Evolutionary conservation across 176 grass and related monocot genomes (phyloP), one percentile per base, ranked within the genome.

Genomic region (Aegilops bicornis): DNA sequence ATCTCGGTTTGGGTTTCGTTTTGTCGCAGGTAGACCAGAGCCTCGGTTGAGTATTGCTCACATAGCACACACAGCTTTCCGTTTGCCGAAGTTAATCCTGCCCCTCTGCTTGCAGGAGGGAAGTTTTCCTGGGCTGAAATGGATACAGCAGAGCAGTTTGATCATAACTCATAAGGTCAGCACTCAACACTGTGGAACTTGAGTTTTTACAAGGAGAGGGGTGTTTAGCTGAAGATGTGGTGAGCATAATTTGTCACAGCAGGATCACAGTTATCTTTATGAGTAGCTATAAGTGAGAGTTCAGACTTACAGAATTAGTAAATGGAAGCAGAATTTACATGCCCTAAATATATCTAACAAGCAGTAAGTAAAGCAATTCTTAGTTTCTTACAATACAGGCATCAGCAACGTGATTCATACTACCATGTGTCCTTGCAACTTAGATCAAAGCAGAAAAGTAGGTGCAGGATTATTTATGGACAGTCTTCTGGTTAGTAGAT

Each of bases 1-100:
- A 92, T 82, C 64, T 95, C 93, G 25, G 74, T 67, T 52, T 92
- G 67, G 17, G 93, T 95, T 67, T 95, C 90, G 0, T 95, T 92
- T 86, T 90, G 85, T 54, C 17, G 52, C n/a, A 95, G 90, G 77
- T 87, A 95, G 78, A 80, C 5, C 19, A 92, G 45, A 35, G 85
- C 86, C 78, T 87, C 78, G 25, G 79, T 36, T 48, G 88, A 92
- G 82, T 88, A 95, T 30, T 84, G 85, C 84, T 95, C 90, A 36
- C 90, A 95, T 73, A 95, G 66, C 48, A 79, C 85, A 88, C 93
- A 95, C 6, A 92, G 7, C 23, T 86, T 85, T 88, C 69, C 86
- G 56, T 81, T 90, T n/a, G 48, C 66, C 64, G 50, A 54, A 82
- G 70, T 84, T 81, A 81, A 56, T 24, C 60, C 73, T 17, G 25